Evolutionary conservation across 352 stramenopile genomes (phyloP).

Genomic region (Pythium rhizo-oryzae): DNA sequence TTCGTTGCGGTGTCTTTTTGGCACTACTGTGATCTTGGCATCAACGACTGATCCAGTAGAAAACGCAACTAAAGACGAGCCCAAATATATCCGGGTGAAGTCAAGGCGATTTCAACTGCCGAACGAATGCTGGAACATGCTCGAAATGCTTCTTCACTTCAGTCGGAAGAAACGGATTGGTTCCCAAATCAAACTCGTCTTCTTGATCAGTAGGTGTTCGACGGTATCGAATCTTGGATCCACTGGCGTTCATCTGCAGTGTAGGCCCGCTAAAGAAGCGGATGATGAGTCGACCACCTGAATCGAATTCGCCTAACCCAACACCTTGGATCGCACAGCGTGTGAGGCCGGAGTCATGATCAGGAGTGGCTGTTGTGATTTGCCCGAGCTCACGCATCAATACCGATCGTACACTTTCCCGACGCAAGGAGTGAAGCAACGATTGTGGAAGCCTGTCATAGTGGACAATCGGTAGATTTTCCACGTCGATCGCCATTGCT

Average conservation of each 20-base stretch:
- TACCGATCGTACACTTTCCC: slow-evolving; percentile 17
- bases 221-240: slow-evolving; percentile 36
- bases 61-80: no score
- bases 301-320: slow-evolving; percentile 42
- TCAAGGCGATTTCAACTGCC: slow-evolving; percentile 19
- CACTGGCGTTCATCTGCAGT: slow-evolving; percentile 48
- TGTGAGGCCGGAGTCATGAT: neutral
- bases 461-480: slow-evolving; percentile 52
- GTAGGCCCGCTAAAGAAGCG: slow-evolving; percentile 50
- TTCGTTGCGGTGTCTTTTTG: no score
- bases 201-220: slow-evolving; percentile 6
- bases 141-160: slow-evolving; percentile 32
- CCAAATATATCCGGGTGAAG: no score
- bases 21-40: no score
- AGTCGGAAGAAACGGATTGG: slow-evolving; percentile 22
- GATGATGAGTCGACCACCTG: slow-evolving; percentile 43
- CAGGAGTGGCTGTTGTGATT: neutral
- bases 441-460: slow-evolving; percentile 51
- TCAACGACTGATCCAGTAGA: no score
- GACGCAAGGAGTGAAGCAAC: slow-evolving; percentile 44
- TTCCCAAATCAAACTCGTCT: slow-evolving; percentile 24
- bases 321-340: slow-evolving; percentile 43
- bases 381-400: slow-evolving; percentile 18
- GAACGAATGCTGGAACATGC: slow-evolving; percentile 26
- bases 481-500: slow-evolving; percentile 37